Evolutionary conservation across 2,329 filamentous ascomycete genomes (phyloP), one percentile per base, ranked within the genome.

Genomic region (Shiraia bambusicola): DNA sequence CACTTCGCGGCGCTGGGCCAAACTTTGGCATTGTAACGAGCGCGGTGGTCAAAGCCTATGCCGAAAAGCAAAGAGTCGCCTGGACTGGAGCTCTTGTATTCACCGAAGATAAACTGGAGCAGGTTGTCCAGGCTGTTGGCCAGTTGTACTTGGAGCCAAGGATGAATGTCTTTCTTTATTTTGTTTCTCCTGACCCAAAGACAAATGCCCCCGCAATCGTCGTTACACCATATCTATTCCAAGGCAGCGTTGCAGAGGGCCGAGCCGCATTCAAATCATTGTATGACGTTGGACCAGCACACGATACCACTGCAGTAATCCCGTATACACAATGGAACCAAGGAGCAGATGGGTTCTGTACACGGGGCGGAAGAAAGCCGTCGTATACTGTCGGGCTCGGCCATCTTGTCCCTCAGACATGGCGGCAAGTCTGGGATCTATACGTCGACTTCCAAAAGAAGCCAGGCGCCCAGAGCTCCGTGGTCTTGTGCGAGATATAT

Each of bases 241-340:
- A 46, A 13, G 68, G 68, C 9, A 61, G 44, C 10, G 61, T 60
- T 4, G 54, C 49, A 17, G 28, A 45, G 55, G 35, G 66, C 58
- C n/a, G 52, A 43, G 37, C 31, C 38, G 64, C 63, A 1, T 73
- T 71, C 40, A 60, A 57, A 1, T 42, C 60, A 1, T 44, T 72
- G 8, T 59, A 63, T 34, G 56, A 52, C 22, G 42, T 72, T 14
- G 68, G 63, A 0, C 69, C 31, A 22, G 16, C 47, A 0, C 16
- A 27, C 3, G 51, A 62, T 27, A 40, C 15, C 3, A 61, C 49
- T 1, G 16, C 37, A 7, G 56, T 69, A 7, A 42, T 58, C 1
- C 58, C 61, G 0, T 72, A 71, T 49, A 59, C 59, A 24, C 19
- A 47, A 12, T 71, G 69, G 69, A 73, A 73, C 45, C 47, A 52